Percentiles rank a stretch among this genome's conserved stretches.
Evolutionary conservation across 345 rosid species (phyloP).

Genomic region (Aquilaria sinensis): DNA sequence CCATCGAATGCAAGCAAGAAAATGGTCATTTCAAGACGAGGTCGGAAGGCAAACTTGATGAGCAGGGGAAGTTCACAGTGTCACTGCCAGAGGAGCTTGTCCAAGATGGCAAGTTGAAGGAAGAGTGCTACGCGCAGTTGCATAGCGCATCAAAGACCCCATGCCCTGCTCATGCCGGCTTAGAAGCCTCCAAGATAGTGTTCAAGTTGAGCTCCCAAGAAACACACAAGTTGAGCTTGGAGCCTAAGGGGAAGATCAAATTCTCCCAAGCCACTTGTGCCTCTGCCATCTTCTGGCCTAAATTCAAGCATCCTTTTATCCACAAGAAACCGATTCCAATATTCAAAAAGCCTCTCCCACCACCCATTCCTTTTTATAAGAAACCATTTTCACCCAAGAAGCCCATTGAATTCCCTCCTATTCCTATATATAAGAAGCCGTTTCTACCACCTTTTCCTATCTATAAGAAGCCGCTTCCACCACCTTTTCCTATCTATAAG

Average conservation of each 20-base stretch:
- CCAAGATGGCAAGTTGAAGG: slow-evolving; percentile 47
- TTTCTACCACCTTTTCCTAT: slow-evolving; percentile 19
- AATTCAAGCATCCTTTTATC: slow-evolving; percentile 24
- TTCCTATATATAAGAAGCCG: too few species aligned
- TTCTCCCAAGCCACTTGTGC: slow-evolving; percentile 54
- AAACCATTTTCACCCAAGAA: background rate
- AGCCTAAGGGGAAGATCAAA: slow-evolving; percentile 38
- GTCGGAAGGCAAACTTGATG: slow-evolving; percentile 53
- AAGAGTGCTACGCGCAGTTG: slow-evolving; percentile 86
- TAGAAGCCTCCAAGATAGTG: slow-evolving; percentile 52
- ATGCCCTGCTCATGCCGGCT: slow-evolving; percentile 50
- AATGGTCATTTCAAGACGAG: slow-evolving; percentile 50
- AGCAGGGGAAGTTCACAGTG: slow-evolving; percentile 57
- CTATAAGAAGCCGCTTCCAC: slow-evolving; percentile 16
- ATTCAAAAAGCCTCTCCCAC: background rate
- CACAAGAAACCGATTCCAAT: slow-evolving; percentile 13
- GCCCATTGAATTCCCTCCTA: slow-evolving; percentile 1
- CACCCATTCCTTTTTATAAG: slow-evolving; percentile 10
- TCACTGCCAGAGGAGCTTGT: slow-evolving; percentile 43
- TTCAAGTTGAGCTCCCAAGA: slow-evolving; percentile 30
- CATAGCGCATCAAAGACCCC: slow-evolving; percentile 54
- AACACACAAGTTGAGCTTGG: slow-evolving; percentile 46
- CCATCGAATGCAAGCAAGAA: slow-evolving; percentile 56
- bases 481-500: slow-evolving; percentile 10
- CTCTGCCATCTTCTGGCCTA: slow-evolving; percentile 55